A percentile compares a stretch with the other conserved stretches of the same genome.
These are phyloP conservation scores for Escovopsis weberi DNA, from an alignment of 2,329 filamentous ascomycete species.

Conservation along the genomic window DNA sequence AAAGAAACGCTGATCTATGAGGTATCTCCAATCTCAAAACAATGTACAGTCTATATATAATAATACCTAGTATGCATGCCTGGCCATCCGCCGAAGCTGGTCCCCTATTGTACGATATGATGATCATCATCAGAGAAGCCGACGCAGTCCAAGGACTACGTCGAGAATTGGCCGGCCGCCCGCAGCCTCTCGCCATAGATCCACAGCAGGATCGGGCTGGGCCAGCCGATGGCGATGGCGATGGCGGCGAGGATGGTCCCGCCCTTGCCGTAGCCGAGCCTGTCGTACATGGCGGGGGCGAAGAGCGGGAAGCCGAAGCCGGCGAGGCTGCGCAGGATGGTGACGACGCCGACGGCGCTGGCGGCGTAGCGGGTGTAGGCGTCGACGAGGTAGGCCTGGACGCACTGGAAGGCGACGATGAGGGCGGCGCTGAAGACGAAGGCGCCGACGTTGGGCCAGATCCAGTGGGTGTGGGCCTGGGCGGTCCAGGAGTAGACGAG, in stretches of 20 bases:
- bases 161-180: slow-evolving; percentile 13
- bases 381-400: slow-evolving; percentile 33
- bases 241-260: slow-evolving; percentile 28
- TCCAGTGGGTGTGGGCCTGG: slow-evolving; percentile 28
- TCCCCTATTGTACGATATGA: too few relatives aligned
- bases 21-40: too few relatives aligned
- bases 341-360: slow-evolving; percentile 28
- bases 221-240: slow-evolving; percentile 25
- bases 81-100: too few relatives aligned
- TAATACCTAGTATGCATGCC: too few relatives aligned
- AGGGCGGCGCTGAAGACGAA: slow-evolving; percentile 22
- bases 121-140: too few relatives aligned
- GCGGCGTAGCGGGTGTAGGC: slow-evolving; percentile 31
- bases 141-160: not conserved
- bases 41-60: too few relatives aligned
- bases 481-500: slow-evolving; percentile 32
- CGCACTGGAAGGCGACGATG: slow-evolving; percentile 28
- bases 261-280: slow-evolving; percentile 27
- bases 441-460: slow-evolving; percentile 29
- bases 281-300: slow-evolving; percentile 29
- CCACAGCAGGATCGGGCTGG: slow-evolving; percentile 30
- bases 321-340: slow-evolving; percentile 31
- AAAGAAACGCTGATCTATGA: too few relatives aligned
- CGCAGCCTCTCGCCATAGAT: slow-evolving; percentile 26
- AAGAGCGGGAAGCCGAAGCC: slow-evolving; percentile 39